Evolutionary conservation across 805 yeast genomes (phyloP).

Genomic region (Metschnikowia kunwiensis): DNA sequence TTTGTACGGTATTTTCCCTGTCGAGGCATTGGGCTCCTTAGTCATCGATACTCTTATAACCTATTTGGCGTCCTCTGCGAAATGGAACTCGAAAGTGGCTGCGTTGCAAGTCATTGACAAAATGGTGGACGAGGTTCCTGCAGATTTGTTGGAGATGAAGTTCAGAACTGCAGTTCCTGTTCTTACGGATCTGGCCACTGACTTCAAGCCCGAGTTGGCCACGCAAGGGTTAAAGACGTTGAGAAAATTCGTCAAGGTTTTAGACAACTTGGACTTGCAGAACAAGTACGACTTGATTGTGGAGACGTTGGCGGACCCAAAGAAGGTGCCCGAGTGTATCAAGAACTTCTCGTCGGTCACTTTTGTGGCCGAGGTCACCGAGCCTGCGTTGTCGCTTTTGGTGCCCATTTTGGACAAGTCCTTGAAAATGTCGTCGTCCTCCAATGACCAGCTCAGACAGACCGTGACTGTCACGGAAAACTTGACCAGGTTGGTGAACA

Average conservation of each 20-base stretch:
- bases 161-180: slow-evolving; percentile 80
- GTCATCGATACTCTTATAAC: slow-evolving; percentile 58
- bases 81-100: slow-evolving; percentile 87
- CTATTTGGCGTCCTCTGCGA: slow-evolving; percentile 78
- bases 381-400: slow-evolving; percentile 84
- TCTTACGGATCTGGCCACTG: slow-evolving; percentile 86
- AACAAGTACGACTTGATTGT: slow-evolving; percentile 81
- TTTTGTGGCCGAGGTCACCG: slow-evolving; percentile 97
- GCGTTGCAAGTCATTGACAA: slow-evolving; percentile 73
- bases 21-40: slow-evolving; percentile 73
- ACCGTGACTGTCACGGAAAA: slow-evolving; percentile 95
- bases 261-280: slow-evolving; percentile 89
- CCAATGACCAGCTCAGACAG: slow-evolving; percentile 95
- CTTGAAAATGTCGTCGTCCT: slow-evolving; percentile 76
- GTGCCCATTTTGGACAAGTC: slow-evolving; percentile 93
- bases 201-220: slow-evolving; percentile 94
- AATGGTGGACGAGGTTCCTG: slow-evolving; percentile 74
- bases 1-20: slow-evolving; percentile 65
- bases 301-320: slow-evolving; percentile 87
- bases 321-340: slow-evolving; percentile 83
- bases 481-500: slow-evolving; percentile 90
- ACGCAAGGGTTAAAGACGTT: slow-evolving; percentile 75
- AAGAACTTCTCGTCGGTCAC: slow-evolving; percentile 89
- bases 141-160: slow-evolving; percentile 78
- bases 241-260: slow-evolving; percentile 67